These are phyloP conservation scores for Diospyros kaki DNA, from an alignment of 148 eudicot species.

Conservation along the genomic window DNA sequence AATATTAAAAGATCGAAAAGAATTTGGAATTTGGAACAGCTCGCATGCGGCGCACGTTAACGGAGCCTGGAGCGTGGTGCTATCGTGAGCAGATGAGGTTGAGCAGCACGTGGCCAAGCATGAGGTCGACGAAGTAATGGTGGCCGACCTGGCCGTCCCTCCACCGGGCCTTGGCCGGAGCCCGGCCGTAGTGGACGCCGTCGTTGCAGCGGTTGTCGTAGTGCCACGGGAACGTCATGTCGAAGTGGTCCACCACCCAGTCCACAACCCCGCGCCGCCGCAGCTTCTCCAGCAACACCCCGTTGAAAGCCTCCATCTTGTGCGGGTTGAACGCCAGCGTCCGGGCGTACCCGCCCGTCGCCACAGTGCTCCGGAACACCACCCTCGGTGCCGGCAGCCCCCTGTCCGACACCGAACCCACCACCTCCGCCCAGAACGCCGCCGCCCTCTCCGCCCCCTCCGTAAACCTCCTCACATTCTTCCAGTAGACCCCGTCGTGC, in stretches of 20 bases:
- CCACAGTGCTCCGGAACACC: conserved; percentile 76
- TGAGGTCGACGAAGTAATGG: conserved; percentile 92
- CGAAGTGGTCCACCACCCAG: conserved; percentile 80
- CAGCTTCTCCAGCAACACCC: conserved; percentile 74
- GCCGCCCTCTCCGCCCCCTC: conserved; percentile 72
- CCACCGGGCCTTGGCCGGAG: conserved; percentile 74
- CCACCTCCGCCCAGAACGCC: conserved; percentile 61
- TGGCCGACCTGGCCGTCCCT: conserved; percentile 91
- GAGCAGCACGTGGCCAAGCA: conserved; percentile 88
- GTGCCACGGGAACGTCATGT: conserved; percentile 96
- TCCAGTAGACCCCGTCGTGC: conserved; percentile 85
- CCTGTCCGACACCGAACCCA: conserved; percentile 29
- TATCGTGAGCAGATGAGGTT: conserved; percentile 62
- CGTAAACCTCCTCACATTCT: conserved; percentile 42
- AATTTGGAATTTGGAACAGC: too few species aligned
- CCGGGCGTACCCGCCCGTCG: conserved; percentile 85
- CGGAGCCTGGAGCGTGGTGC: background rate
- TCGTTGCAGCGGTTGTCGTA: conserved; percentile 90
- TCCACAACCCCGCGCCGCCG: conserved; percentile 42
- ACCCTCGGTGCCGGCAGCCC: conserved; percentile 47
- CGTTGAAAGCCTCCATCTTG: conserved; percentile 87
- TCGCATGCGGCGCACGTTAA: background rate
- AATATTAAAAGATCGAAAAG: too few species aligned
- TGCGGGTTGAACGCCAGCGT: conserved; percentile 65
- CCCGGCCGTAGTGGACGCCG: conserved; percentile 96